Base-by-base conservation (phyloP, 108 stramenopile species). In the Chaetoceros muelleri region DNA sequence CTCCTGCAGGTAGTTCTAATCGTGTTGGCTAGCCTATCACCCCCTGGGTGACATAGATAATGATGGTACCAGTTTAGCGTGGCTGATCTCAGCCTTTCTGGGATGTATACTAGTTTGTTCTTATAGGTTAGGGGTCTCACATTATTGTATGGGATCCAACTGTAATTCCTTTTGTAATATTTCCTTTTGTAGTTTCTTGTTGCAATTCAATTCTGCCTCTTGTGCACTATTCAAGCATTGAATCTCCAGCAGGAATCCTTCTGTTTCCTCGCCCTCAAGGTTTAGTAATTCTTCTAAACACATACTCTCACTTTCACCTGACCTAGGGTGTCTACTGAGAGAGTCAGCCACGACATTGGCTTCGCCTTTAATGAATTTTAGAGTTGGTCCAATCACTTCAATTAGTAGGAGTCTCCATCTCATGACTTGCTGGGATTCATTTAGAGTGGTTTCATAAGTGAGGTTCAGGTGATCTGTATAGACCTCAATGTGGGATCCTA, bases 381-480 rank as follows among this genome's bases (percentile, higher is more conserved):
- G 66, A 28, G 52, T 57, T 16, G 65, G 62, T 2, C 61, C 55
- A 58, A 65, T 69, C 23, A 71, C 72, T 53, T 75, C 74, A 10
- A 58, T 19, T 17, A 80, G 26, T 23, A 67, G 48, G n/a, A 76
- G 46, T 34, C 69, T 55, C 79, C 79, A 80, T 7, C 74, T 46
- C 21, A 70, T 29, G 1, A 76, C 72, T 2, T 74, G 51, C 17
- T 65, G 49, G 21, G 56, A 55, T 3, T 64, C 46, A n/a, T 5
- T 10, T 40, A 10, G 34, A 10, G 5, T 5, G 28, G 44, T 61
- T 2, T 27, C 1, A 50, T 62, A 70, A 0, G 64, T 72, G 19
- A 73, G 64, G 30, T 79, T 79, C 31, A 60, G 68, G 56, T 64
- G 64, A 30, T 81, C 78, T 28, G 73, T 79, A 34, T 62, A 66